Evolutionary conservation across 306 rosid species (phyloP).

Genomic region (Cyamopsis tetragonoloba): DNA sequence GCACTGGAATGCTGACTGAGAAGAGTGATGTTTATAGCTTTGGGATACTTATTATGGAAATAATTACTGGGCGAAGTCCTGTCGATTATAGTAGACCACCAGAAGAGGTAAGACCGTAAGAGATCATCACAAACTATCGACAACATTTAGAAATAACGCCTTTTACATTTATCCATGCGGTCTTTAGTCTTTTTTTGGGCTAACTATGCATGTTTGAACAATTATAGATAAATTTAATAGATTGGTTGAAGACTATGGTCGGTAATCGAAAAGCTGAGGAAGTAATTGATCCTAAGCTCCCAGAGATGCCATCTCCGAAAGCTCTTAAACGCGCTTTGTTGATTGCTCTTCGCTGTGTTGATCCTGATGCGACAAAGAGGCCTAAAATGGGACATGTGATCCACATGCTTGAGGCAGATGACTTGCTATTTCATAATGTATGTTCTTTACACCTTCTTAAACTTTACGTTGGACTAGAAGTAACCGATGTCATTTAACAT

Average conservation of each 20-base stretch:
- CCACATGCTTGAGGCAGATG: constrained; percentile 98
- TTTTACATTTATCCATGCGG: not conserved
- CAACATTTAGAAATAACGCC: not conserved
- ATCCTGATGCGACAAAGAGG: constrained; percentile 92
- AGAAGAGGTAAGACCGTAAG: constrained; percentile 93
- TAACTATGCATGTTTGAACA: constrained; percentile 10
- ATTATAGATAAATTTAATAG: constrained; percentile 79
- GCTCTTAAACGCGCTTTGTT: constrained; percentile 84
- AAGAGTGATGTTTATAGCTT: constrained; percentile 95
- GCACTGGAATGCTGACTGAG: constrained; percentile 96
- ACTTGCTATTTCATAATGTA: constrained; percentile 64
- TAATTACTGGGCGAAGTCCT: constrained; percentile 84
- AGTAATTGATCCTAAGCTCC: constrained; percentile 85
- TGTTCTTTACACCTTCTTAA: constrained; percentile 8
- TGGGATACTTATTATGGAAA: constrained; percentile 91
- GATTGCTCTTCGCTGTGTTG: constrained; percentile 89
- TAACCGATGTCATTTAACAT: constrained; percentile 1
- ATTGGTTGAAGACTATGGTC: constrained; percentile 90
- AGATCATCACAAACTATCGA: not conserved
- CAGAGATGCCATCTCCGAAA: constrained; percentile 80
- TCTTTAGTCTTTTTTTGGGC: not conserved
- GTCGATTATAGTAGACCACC: constrained; percentile 84
- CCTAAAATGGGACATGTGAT: constrained; percentile 97
- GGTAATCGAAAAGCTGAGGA: constrained; percentile 80
- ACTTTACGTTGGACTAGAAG: not conserved